phyloP scores from a whole-genome alignment of 768 basidiomycete genomes.

The Symmetrospora coprosmae region DNA sequence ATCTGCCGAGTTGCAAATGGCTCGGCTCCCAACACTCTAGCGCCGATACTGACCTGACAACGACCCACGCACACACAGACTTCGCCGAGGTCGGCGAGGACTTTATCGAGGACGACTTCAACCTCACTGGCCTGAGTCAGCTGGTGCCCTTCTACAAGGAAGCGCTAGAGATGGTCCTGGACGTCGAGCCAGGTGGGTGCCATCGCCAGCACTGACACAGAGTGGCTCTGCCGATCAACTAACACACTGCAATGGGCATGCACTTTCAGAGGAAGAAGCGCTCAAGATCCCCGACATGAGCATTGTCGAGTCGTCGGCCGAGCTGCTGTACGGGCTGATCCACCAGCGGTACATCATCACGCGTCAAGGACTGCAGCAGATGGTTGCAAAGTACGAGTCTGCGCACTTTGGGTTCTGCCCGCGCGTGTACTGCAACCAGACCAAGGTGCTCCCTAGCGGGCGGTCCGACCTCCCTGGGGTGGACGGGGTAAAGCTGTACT shows the following conservation, averaged over 20 bases:
- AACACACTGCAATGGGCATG: neutral
- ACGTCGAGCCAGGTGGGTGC: constrained; percentile 86
- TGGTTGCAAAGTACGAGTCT: constrained; percentile 95
- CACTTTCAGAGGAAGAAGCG: constrained; percentile 56
- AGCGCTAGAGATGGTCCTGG: constrained; percentile 98
- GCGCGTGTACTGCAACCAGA: constrained; percentile 78
- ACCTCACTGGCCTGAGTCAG: constrained; percentile 83
- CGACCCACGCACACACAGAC: constrained; percentile 13
- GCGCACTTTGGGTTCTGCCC: constrained; percentile 87
- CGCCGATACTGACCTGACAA: too few relatives aligned
- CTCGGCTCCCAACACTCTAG: too few relatives aligned
- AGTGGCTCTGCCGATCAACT: neutral
- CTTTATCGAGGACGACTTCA: constrained; percentile 99
- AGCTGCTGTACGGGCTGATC: constrained; percentile 90
- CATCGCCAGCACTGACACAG: too few relatives aligned
- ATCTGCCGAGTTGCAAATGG: too few relatives aligned
- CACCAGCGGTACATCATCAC: constrained; percentile 97
- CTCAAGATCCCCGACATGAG: constrained; percentile 95
- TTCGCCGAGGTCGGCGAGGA: constrained; percentile 42
- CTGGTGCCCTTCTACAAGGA: constrained; percentile 99
- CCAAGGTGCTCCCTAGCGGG: constrained; percentile 85
- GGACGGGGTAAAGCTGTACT: constrained; percentile 95
- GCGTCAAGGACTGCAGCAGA: constrained; percentile 77
- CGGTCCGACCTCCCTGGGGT: constrained; percentile 87
- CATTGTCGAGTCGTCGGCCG: constrained; percentile 93